Base-by-base conservation (phyloP, 139 green algal genomes). In the Picochlorum sp. region DNA sequence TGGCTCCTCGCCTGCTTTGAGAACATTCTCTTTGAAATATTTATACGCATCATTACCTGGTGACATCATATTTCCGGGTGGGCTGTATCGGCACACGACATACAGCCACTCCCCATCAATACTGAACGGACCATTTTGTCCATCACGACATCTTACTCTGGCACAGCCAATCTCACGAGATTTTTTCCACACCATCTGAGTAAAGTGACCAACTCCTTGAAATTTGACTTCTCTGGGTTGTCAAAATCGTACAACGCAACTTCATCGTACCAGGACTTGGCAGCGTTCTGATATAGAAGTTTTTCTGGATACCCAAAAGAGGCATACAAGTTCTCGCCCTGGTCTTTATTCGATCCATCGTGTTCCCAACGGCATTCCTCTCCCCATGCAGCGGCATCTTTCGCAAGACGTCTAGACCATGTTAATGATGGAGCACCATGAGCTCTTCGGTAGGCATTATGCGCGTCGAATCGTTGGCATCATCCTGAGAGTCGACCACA, bases 151-250 rank as follows among this genome's bases (percentile, higher is more conserved):
- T 9, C 34, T 41, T 3, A 41, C 47, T 54, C 47, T 54, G 6
- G 18, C 47, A 24, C 47, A 54, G 5, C 47, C 47, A 9, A 54
- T 6, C n/a, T 20, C 6, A 21, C 2, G 23, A 8, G 47, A 26
- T 13, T 13, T 21, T 21, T 54, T 54, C 47, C 47, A 54, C 2
- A 54, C 47, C 47, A 54, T 54, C 23, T 54, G 47, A 20, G 47
- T 54, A 21, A 54, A 54, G 47, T 54, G 47, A 54, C 47, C 47
- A 21, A 54, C n/a, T 54, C 47, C 16, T 54, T 21, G n/a, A 54
- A 26, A 9, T 54, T 54, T 54, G 47, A 54, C 1, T 21, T 20
- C 11, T 54, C 11, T 26, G 47, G 47, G 18, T 54, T 54, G 11
- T 21, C n/a, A 21, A 54, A 54, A 21, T 54, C 47, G 13, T 54